Percentiles rank a stretch among this genome's conserved stretches.
Conservation (phyloP, 2,329 filamentous ascomycete species). For the Microsporum canis region DNA sequence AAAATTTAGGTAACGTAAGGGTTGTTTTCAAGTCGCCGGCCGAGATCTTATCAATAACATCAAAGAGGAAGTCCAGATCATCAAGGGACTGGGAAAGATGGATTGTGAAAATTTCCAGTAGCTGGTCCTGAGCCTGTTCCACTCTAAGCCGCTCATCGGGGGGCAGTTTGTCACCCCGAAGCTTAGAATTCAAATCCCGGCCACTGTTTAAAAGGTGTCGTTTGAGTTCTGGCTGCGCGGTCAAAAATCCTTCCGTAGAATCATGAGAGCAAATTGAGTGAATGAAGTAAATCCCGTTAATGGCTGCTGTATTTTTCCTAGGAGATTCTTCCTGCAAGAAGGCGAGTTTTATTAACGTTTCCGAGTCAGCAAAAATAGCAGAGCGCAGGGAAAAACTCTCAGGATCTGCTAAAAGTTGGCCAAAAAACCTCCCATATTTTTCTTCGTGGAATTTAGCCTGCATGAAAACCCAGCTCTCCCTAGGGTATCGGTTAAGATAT, state of each 20-base stretch:
- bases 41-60: constrained; percentile 72
- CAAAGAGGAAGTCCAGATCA: constrained; percentile 74
- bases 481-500: constrained; percentile 86
- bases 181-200: constrained; percentile 64
- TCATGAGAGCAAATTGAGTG: constrained; percentile 62
- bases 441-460: constrained; percentile 69
- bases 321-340: constrained; percentile 53
- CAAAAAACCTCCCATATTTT: constrained; percentile 80
- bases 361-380: constrained; percentile 60
- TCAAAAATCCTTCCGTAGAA: constrained; percentile 55
- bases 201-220: constrained; percentile 51
- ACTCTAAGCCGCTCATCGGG: constrained; percentile 67
- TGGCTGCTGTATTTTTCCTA: constrained; percentile 61
- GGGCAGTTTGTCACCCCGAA: constrained; percentile 59
- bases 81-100: constrained; percentile 63
- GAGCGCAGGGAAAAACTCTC: constrained; percentile 65
- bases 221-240: constrained; percentile 47
- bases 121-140: constrained; percentile 77
- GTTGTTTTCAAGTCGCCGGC: constrained; percentile 69
- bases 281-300: constrained; percentile 80
- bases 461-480: constrained; percentile 74
- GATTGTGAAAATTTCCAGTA: constrained; percentile 73
- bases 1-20: constrained; percentile 64
- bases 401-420: constrained; percentile 67
- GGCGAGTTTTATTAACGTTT: constrained; percentile 56